Base-by-base conservation (phyloP, 768 basidiomycete genomes). In the Lepiota venenata region DNA sequence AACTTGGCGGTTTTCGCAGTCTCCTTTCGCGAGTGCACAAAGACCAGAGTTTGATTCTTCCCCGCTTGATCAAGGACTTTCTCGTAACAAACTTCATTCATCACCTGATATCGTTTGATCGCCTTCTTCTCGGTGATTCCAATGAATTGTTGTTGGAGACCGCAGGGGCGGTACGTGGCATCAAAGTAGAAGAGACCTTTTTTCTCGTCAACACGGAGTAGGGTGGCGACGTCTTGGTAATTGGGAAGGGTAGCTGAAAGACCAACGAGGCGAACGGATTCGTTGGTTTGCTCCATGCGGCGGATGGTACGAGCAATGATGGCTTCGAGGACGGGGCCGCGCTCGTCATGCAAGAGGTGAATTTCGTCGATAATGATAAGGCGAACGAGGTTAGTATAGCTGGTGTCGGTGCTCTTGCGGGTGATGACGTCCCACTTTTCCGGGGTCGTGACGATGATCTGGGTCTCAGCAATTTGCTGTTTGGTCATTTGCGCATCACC, bases 361-460 rank as follows among this genome's bases (percentile, higher is more conserved):
- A 99, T 99, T 65, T 99, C 97, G 66, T 99, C 96, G 59, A 99
- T 91, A 66, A 98, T 98, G 71, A 98, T 83, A 57, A 99, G 84
- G 5, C 93, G 84, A 14, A 98, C 96, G 48, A 98, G 85, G 66
- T 97, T 98, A 44, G 94, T 98, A 69, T 98, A 98, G 58, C 88
- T 91, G 16, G 92, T 94, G 63, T 98, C 97, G 0, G 95, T 96
- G 60, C 86, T 91, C 75, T 99, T 99, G 62, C 97, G 88, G 4
- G 96, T 98, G 67, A 99, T 96, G 64, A 99, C 97, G 61, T 99
- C 96, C 93, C 93, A 99, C 69, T 99, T 98, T 73, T 99, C 97
- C 0, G 96, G 97, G 0, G 97, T 98, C 0, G 95, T 97, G 58
- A 98, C 94, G 69, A 98, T 98, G 64, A 99, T 92, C 66, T 98